Base-by-base conservation (phyloP, 805 yeast species). In the Starmerella bacillaris region DNA sequence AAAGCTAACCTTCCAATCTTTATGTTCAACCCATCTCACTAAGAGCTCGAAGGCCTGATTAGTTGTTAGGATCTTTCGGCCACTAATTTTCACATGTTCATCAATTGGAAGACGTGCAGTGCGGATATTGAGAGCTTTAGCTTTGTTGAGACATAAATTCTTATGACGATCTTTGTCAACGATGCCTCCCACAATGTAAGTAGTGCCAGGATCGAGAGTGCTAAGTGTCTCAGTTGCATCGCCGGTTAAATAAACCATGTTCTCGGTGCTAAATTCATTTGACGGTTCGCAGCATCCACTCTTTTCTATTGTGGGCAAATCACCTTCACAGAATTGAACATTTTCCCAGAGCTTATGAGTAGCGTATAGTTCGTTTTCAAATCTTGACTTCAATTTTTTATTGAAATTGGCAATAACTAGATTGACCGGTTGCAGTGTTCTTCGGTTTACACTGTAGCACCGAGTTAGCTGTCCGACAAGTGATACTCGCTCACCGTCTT, bases 151-250 rank as follows among this genome's bases (percentile, higher is more conserved):
- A 54, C 98, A 86, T 22, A 86, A 56, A 42, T 65, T 63, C 55
- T 80, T 79, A 58, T 83, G 75, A 47, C 96, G 68, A 40, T 92
- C 92, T 54, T 86, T 86, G 54, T 86, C 98, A 3, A 86, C 96
- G 37, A 86, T 86, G 1, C 96, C 98, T 7, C 98, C 98, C 33
- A 86, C 72, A 29, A 86, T 70, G 47, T 86, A 86, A 0, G 92
- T 78, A 51, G 65, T 61, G 3, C 75, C 78, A 4, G 72, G 69
- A 41, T 74, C 72, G 36, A 86, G 59, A 18, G 61, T 68, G 8
- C 66, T 70, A 24, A 89, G 48, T 17, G 63, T 69, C 5, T 75
- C 77, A 6, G 74, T 78, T 0, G 94, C 75, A 48, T 86, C 98
- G 0, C 95, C 92, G 1, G 92, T 74, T 24, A 86, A 58, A 49